Evolutionary conservation across 129 eudicot species (phyloP), one percentile per base, ranked within the genome.

Genomic region (Cynara cardunculus): DNA sequence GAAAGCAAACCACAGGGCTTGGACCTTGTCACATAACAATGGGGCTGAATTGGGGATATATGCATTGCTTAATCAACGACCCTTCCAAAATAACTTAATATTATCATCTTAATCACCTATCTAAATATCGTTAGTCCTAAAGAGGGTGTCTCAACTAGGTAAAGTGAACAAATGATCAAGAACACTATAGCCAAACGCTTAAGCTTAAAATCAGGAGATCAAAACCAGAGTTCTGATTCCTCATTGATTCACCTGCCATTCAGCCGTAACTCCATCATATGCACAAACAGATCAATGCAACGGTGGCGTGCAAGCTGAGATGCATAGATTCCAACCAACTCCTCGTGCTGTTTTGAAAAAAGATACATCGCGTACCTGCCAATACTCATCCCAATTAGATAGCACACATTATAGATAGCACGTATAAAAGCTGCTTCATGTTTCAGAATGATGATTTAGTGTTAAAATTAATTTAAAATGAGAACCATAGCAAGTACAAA

Each of bases 191-290:
- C 27, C n/a, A 28, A 30, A 71, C 3, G 31, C 31, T 7, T 10
- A 44, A 74, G 24, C 44, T 13, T 12, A 59, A 71, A 12, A 34
- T 26, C 7, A 71, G 19, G 24, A 41, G 28, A 49, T 25, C 16
- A 75, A 34, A 74, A 35, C 18, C 18, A 71, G 4, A 62, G 64
- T 74, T 44, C 59, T 46, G 6, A 5, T 25, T 67, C 53, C 18
- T 8, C 25, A 66, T 37, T 37, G 46, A 75, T 21, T 76, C 69
- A 95, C 99, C 99, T 92, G 90, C 87, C 83, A 88, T 89, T 86
- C 74, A 95, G 90, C 73, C 99, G 87, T 79, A 92, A 78, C 87
- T 95, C 99, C 99, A 95, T 95, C 99, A 95, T 95, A 85, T 95
- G 97, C 81, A 92, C 97, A 88, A 92, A 95, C 30, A 95, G 89